Base-by-base conservation (phyloP, 805 yeast species). In the Tetrapisispora pingtungensis region DNA sequence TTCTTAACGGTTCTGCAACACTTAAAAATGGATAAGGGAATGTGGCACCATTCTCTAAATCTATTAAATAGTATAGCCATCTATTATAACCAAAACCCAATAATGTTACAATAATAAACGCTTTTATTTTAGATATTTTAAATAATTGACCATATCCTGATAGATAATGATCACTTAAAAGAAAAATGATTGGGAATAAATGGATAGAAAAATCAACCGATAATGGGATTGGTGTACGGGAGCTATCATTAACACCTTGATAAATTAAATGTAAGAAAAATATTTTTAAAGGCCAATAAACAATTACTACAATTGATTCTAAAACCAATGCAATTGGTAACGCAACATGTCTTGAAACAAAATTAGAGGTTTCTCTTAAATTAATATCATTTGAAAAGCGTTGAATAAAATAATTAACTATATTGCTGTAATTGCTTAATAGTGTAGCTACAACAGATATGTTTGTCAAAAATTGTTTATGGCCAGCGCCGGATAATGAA, bases 21-120 rank as follows among this genome's bases (percentile, higher is more conserved):
- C 81, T 74, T 53, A 82, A 64, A 55, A 82, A 82, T 8, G 80
- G 83, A 55, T 82, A 82, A 0, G 90, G 90, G 51, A 75, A 81
- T 15, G 61, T 65, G 2, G 72, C 80, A 7, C 74, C 74, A 20
- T 49, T 56, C 18, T 67, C 66, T 28, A 72, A 62, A 45, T 72
- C 74, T 20, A 81, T 66, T 46, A 79, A 58, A 8, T 53, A 40
- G 46, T 73, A 71, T 43, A 82, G 64, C 58, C 71, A 70, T 36
- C 62, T 54, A 75, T 83, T 81, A 58, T 82, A 82, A 2, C 65
- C 62, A 0, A 57, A 47, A 0, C 82, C 70, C 17, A 78, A 56
- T 0, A 49, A 30, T 2, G 62, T 46, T 19, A 75, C 66, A 7
- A 71, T 50, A 0, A 55, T 28, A 37, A 77, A 64, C 0, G 80